phyloP scores from a whole-genome alignment of 345 rosid species.

The Combretum micranthum region DNA sequence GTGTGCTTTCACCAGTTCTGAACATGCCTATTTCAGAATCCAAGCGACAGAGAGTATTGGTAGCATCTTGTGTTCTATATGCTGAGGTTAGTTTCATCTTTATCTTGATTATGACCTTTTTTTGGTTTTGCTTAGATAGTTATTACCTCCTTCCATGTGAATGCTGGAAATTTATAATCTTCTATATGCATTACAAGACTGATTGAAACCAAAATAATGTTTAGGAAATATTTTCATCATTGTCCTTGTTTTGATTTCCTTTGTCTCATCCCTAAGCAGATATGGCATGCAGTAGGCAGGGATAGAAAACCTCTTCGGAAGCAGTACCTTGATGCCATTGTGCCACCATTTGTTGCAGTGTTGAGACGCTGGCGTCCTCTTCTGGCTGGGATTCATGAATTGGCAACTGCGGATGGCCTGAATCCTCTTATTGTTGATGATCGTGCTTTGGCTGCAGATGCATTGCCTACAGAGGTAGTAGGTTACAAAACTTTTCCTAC shows the following conservation, averaged over 20 bases:
- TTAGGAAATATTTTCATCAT: too few relatives aligned
- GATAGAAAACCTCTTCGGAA: conserved; percentile 83
- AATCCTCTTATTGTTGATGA: conserved; percentile 96
- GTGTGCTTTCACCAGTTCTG: conserved; percentile 94
- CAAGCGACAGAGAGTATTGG: conserved; percentile 94
- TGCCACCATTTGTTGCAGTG: conserved; percentile 97
- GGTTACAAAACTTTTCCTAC: conserved; percentile 1
- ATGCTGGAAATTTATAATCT: too few relatives aligned
- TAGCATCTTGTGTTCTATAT: conserved; percentile 91
- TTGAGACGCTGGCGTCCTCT: conserved; percentile 98
- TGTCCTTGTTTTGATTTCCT: too few relatives aligned
- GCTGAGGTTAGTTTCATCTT: conserved; percentile 79
- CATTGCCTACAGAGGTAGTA: conserved; percentile 80
- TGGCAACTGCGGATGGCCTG: conserved; percentile 90
- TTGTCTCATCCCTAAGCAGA: conserved; percentile 28
- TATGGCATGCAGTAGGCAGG: conserved; percentile 93
- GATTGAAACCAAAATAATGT: too few relatives aligned
- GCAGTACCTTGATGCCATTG: conserved; percentile 84
- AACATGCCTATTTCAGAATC: conserved; percentile 98
- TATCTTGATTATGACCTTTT: neutral
- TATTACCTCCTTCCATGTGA: too few relatives aligned
- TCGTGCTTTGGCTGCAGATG: conserved; percentile 92
- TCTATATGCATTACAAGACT: too few relatives aligned
- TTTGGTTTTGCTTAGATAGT: too few relatives aligned
- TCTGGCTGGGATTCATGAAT: conserved; percentile 96